These are phyloP conservation scores for Populus simonii DNA, from an alignment of 345 rosid genomes.

Conservation along the genomic window DNA sequence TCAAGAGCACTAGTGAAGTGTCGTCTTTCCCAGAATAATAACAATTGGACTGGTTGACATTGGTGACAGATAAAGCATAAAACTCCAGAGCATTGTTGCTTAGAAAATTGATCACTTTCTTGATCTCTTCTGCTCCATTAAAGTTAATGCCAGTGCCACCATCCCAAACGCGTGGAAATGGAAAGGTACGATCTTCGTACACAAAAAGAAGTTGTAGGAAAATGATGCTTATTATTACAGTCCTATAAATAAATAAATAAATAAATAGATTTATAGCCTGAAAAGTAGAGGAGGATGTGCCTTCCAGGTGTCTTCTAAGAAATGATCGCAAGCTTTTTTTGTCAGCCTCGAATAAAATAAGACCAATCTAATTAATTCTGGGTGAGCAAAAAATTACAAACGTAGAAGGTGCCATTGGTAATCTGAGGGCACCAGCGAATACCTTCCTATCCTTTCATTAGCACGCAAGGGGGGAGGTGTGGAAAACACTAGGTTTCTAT, in stretches of 20 bases:
- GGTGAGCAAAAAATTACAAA: background rate
- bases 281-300: background rate
- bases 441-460: no score
- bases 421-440: no score
- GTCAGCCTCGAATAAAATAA: background rate
- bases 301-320: background rate
- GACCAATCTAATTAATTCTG: background rate
- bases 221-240: background rate
- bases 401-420: background rate
- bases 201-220: background rate
- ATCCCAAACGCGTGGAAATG: conserved; percentile 9
- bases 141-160: conserved; percentile 1
- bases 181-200: conserved; percentile 18
- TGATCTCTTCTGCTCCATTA: background rate
- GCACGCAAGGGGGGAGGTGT: background rate
- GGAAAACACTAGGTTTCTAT: background rate
- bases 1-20: no score
- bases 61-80: no score
- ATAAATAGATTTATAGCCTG: background rate
- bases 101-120: background rate
- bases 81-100: background rate
- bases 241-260: background rate
- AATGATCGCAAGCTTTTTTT: background rate
- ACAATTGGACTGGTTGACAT: no score
- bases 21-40: background rate